Evolutionary conservation across 2,329 filamentous ascomycete species (phyloP).

Genomic region (Metarhizium anisopliae): DNA sequence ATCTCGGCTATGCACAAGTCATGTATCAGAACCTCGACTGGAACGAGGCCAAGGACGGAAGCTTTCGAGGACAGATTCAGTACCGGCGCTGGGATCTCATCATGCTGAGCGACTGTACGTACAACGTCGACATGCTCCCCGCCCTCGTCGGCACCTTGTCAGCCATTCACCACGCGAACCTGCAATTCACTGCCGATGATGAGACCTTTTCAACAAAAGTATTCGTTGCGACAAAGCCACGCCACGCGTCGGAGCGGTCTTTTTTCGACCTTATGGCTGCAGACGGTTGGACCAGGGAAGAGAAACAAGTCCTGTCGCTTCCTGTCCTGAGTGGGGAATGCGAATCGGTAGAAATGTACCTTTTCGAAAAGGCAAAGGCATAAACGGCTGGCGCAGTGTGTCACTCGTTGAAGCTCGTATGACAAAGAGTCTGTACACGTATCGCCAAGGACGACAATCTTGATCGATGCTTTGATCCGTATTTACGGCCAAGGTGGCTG

Average conservation of each 20-base stretch:
- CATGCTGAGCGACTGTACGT: constrained; percentile 52
- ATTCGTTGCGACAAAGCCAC: constrained; percentile 46
- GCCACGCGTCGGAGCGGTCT: constrained; percentile 42
- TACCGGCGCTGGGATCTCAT: constrained; percentile 41
- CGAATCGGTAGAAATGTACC: constrained; percentile 42
- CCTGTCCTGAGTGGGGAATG: constrained; percentile 34
- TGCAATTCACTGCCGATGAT: constrained; percentile 11
- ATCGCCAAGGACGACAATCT: not conserved
- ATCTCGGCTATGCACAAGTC: constrained; percentile 16
- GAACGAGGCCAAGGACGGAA: constrained; percentile 38
- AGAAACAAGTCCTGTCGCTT: constrained; percentile 33
- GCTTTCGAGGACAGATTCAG: constrained; percentile 31
- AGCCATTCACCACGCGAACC: constrained; percentile 33
- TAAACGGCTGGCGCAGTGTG: not conserved
- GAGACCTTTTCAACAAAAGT: constrained; percentile 29
- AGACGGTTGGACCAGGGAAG: constrained; percentile 34
- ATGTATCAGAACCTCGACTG: constrained; percentile 49
- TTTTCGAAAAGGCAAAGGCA: constrained; percentile 30
- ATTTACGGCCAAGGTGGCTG: not conserved
- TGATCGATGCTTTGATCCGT: not conserved
- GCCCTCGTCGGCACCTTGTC: constrained; percentile 44
- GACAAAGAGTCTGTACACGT: not conserved
- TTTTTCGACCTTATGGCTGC: constrained; percentile 38
- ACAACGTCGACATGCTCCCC: constrained; percentile 48
- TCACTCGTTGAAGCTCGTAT: not conserved